Conservation (phyloP, 2,329 filamentous ascomycete species). For the Botrytis fragariae region DNA sequence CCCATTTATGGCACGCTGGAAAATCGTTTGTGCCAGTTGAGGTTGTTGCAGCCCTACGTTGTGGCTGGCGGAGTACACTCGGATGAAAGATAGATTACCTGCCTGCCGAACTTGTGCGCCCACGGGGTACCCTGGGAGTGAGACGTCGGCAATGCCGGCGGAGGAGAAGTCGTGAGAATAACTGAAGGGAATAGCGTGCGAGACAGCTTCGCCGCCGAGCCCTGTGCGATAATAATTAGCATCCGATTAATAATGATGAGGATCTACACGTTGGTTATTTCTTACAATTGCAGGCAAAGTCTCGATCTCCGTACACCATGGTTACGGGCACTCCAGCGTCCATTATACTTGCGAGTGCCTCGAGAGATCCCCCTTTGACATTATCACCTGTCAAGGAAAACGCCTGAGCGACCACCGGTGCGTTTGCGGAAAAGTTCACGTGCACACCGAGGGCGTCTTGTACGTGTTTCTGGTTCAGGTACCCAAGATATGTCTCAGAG, state of each 20-base stretch:
- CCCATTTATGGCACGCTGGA: too few relatives aligned
- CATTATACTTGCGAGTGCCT: conserved; percentile 56
- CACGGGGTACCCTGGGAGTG: neutral
- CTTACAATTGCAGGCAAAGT: conserved; percentile 58
- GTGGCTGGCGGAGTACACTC: neutral
- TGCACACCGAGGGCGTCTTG: conserved; percentile 58
- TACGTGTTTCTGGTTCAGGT: conserved; percentile 36
- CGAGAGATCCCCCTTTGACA: conserved; percentile 57
- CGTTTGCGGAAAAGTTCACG: conserved; percentile 53
- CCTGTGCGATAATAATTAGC: neutral
- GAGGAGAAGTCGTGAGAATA: neutral
- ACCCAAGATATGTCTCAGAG: conserved; percentile 3
- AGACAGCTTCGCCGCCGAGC: conserved; percentile 11
- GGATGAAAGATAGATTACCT: conserved; percentile 8
- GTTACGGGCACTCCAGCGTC: conserved; percentile 62
- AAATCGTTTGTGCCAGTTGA: too few relatives aligned
- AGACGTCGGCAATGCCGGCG: neutral
- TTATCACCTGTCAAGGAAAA: conserved; percentile 54
- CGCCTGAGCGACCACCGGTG: conserved; percentile 43
- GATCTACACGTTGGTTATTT: neutral
- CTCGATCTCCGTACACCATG: conserved; percentile 63
- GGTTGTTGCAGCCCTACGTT: conserved; percentile 6
- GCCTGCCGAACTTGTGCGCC: neutral
- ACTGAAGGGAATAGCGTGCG: neutral
- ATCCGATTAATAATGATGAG: neutral